Base-by-base conservation (phyloP, 345 rosid genomes). In the Durio zibethinus region DNA sequence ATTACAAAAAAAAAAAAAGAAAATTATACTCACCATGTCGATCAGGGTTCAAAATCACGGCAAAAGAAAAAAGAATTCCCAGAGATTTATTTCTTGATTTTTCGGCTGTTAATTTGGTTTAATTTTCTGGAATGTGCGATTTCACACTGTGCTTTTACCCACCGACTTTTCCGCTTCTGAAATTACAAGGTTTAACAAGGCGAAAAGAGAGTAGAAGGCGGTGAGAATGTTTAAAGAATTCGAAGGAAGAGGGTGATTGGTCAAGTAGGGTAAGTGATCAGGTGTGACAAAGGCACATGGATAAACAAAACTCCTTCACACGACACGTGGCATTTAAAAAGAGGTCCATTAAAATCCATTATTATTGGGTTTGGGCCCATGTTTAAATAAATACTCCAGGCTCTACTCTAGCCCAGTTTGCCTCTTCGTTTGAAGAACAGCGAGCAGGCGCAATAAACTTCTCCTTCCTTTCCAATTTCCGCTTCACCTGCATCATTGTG, bases 21-120 rank as follows among this genome's bases (percentile, higher is more conserved):
- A 36, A 54, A 21, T 56, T 38, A 61, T 29, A 6, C 69, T 45
- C 43, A 75, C 77, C 77, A 75, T 75, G 70, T 33, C 67, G 29
- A 75, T 59, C 57, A 31, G 47, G 36, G n/a, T 16, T 42, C 42
- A 45, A 31, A 60, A 74, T 16, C 42, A 27, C 27, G 52, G 7
- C 9, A 18, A 74, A 69, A 15, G 0, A 35, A n/a, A 33, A 33
- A 4, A 33, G 36, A 33, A 33, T 36, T 33, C 77, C 52, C 25
- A 59, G 27, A 25, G 10, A 57, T 10, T 18, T 40, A 20, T 11
- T 40, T 29, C 5, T 60, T 38, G 18, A 45, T 48, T 25, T 45
- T 69, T 20, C 12, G 18, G 33, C 31, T 10, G 61, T 25, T 56
- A 2, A 10, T 56, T 21, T 21, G 61, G 18, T 36, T 63, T 33